A percentile compares a stretch with the other conserved stretches of the same genome.
These are phyloP conservation scores for Colletotrichum incanum DNA, from an alignment of 2,329 filamentous ascomycete species.

Conservation along the genomic window DNA sequence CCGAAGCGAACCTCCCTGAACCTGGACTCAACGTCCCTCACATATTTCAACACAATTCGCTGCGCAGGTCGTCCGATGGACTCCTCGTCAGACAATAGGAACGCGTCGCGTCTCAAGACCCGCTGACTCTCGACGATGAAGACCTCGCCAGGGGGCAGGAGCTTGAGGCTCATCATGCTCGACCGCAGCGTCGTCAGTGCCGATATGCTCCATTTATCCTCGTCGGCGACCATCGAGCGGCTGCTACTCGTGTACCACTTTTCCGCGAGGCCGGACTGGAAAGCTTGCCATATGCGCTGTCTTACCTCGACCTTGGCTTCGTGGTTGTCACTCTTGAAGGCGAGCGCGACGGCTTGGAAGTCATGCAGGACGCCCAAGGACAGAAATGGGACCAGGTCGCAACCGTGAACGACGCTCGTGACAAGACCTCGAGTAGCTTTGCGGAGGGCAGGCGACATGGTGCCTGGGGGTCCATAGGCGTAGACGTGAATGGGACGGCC, in stretches of 20 bases:
- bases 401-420: constrained; percentile 81
- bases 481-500: constrained; percentile 84
- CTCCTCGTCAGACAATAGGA: constrained; percentile 63
- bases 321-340: constrained; percentile 80
- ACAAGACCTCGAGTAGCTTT: constrained; percentile 81
- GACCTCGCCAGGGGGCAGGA: constrained; percentile 83
- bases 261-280: constrained; percentile 74
- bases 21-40: constrained; percentile 78
- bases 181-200: constrained; percentile 77
- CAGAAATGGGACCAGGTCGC: constrained; percentile 81
- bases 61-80: constrained; percentile 77
- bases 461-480: constrained; percentile 82
- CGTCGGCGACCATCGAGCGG: constrained; percentile 61
- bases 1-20: constrained; percentile 82
- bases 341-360: constrained; percentile 79
- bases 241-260: constrained; percentile 68
- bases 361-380: constrained; percentile 83
- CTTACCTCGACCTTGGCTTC: constrained; percentile 78
- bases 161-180: constrained; percentile 78
- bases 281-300: constrained; percentile 75
- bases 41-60: constrained; percentile 78
- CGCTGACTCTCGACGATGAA: constrained; percentile 79
- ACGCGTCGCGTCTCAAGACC: constrained; percentile 78
- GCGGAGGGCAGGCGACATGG: constrained; percentile 79
- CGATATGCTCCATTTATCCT: constrained; percentile 79